phyloP scores from a whole-genome alignment of 441 rosid genomes.

The Gossypium trilobum region DNA sequence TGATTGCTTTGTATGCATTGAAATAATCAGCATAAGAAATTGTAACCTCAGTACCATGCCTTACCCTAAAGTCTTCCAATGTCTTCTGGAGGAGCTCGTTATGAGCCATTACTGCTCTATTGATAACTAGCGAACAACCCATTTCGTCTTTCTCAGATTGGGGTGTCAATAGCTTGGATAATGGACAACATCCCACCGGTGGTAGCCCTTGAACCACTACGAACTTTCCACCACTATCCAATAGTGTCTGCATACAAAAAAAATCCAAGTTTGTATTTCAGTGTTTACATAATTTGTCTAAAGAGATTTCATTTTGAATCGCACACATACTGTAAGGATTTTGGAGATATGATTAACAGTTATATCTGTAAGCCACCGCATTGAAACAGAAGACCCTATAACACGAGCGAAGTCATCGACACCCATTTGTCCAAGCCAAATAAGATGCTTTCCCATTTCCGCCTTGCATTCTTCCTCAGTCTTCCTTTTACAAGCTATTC shows the following conservation, averaged over 20 bases:
- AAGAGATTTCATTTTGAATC: not conserved
- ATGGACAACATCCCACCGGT: slow-evolving; percentile 38
- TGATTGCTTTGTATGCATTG: slow-evolving; percentile 31
- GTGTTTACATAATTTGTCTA: not conserved
- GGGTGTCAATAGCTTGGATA: slow-evolving; percentile 17
- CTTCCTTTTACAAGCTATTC: slow-evolving; percentile 9
- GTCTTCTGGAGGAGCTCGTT: slow-evolving; percentile 31
- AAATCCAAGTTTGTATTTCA: not conserved
- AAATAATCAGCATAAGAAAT: slow-evolving; percentile 33
- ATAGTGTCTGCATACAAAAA: slow-evolving; percentile 22
- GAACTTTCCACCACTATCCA: slow-evolving; percentile 34
- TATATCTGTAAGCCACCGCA: slow-evolving; percentile 19
- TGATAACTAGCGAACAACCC: slow-evolving; percentile 29
- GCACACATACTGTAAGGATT: slow-evolving; percentile 25
- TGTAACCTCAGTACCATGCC: not conserved
- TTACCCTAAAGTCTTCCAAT: slow-evolving; percentile 14
- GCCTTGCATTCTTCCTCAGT: slow-evolving; percentile 11
- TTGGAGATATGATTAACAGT: slow-evolving; percentile 19
- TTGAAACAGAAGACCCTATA: slow-evolving; percentile 17
- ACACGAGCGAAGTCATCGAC: slow-evolving; percentile 34
- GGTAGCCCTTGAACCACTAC: slow-evolving; percentile 42
- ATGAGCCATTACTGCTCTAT: slow-evolving; percentile 25
- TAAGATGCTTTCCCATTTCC: slow-evolving; percentile 16
- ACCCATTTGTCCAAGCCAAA: slow-evolving; percentile 46
- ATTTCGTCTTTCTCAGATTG: slow-evolving; percentile 18